These are phyloP conservation scores for Mycena venus DNA, from an alignment of 768 basidiomycete species.

Conservation along the genomic window DNA sequence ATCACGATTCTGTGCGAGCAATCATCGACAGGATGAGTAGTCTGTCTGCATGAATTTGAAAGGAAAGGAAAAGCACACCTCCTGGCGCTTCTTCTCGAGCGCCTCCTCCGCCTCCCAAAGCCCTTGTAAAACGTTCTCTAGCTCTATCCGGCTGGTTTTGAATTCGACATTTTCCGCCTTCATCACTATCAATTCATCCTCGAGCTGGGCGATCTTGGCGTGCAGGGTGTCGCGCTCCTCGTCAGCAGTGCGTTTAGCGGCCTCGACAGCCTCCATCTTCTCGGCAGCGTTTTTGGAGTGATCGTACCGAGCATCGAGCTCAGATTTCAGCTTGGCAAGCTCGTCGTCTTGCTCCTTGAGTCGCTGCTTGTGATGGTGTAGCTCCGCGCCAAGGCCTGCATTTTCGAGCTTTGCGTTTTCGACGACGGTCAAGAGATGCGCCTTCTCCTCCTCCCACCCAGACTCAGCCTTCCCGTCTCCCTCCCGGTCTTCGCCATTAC, in stretches of 20 bases:
- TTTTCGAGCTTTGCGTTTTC: slow-evolving; percentile 61
- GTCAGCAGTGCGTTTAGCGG: slow-evolving; percentile 51
- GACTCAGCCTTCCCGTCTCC: slow-evolving; percentile 55
- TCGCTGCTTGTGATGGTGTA: slow-evolving; percentile 56
- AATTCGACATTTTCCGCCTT: slow-evolving; percentile 69
- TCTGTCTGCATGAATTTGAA: background rate
- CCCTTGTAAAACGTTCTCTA: slow-evolving; percentile 71
- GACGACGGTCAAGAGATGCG: slow-evolving; percentile 55
- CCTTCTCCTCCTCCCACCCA: slow-evolving; percentile 66
- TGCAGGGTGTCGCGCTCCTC: slow-evolving; percentile 56
- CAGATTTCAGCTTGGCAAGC: slow-evolving; percentile 63
- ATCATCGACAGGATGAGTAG: slow-evolving; percentile 5
- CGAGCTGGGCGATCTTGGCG: slow-evolving; percentile 56
- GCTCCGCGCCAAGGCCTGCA: slow-evolving; percentile 55
- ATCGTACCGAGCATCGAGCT: slow-evolving; percentile 81
- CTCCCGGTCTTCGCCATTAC: slow-evolving; percentile 55
- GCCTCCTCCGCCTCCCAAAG: slow-evolving; percentile 64
- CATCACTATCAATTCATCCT: slow-evolving; percentile 58
- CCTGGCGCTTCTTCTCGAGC: slow-evolving; percentile 67
- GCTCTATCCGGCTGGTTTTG: slow-evolving; percentile 67
- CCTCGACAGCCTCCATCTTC: slow-evolving; percentile 55
- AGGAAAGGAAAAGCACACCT: slow-evolving; percentile 52
- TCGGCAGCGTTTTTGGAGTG: slow-evolving; percentile 71
- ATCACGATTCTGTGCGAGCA: no score
- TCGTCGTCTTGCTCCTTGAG: slow-evolving; percentile 60